phyloP scores from a whole-genome alignment of 257 asterid species.

The Fraxinus americana region DNA sequence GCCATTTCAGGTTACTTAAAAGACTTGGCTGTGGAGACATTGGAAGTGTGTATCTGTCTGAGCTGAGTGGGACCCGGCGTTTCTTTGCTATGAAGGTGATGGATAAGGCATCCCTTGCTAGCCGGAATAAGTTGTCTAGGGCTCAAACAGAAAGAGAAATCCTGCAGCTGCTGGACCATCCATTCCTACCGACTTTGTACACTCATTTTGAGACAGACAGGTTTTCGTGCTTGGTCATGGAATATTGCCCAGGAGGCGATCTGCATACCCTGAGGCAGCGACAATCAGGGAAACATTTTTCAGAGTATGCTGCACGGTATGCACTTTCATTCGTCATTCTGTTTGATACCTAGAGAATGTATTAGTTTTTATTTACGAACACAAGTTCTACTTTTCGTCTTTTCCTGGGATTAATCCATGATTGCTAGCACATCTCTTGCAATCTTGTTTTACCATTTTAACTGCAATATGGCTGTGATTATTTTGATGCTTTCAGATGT shows the following conservation, averaged over 20 bases:
- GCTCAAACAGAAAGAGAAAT: constrained; percentile 63
- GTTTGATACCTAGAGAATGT: neutral
- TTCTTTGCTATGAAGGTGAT: constrained; percentile 60
- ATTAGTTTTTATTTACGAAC: neutral
- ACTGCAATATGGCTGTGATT: neutral
- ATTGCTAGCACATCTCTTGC: neutral
- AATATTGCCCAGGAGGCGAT: constrained; percentile 65
- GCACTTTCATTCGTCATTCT: neutral
- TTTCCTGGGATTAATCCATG: neutral
- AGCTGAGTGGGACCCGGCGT: constrained; percentile 50
- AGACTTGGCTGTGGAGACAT: constrained; percentile 61
- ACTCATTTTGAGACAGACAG: constrained; percentile 62
- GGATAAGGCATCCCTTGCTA: constrained; percentile 59
- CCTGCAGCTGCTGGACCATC: constrained; percentile 59
- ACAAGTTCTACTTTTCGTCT: neutral
- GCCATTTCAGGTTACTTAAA: constrained; percentile 50
- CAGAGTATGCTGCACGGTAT: constrained; percentile 63
- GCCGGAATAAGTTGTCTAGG: constrained; percentile 47
- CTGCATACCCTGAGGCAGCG: constrained; percentile 49
- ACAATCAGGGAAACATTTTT: constrained; percentile 59
- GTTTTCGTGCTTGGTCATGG: constrained; percentile 59
- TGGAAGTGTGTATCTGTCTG: constrained; percentile 60
- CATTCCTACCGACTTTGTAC: constrained; percentile 59
- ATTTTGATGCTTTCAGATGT: neutral
- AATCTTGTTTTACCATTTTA: neutral